Evolutionary conservation across 139 green algal species (phyloP), one percentile per base, ranked within the genome.

Genomic region (Asterochloris sp.): DNA sequence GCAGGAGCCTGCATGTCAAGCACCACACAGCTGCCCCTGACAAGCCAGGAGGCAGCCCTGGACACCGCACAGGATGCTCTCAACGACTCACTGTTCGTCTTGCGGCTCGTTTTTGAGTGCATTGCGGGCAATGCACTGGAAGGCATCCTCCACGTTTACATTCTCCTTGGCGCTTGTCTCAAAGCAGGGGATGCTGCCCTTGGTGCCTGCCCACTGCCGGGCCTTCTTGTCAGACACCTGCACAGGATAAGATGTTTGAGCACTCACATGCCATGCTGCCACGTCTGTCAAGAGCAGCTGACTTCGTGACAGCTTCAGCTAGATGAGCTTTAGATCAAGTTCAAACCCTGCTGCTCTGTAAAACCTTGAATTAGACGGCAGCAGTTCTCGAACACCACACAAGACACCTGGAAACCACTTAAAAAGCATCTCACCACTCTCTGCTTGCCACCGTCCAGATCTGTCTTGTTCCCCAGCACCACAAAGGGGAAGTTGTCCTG

Each of bases 401-500:
- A 15, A 23, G 14, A 4, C 27, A 16, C 1, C n/a, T 12, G 19
- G 28, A 12, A 74, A 61, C 12, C 6, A 79, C 16, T 13, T 11
- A 15, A 74, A 81, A 81, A 17, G 19, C 26, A 12, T 11, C 90
- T 27, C 76, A 98, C 94, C 87, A 95, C 91, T 61, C 96, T 86
- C 28, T 82, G 89, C 26, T 85, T 89, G 29, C 94, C 96, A 12
- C 82, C 91, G 61, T 98, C 96, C n/a, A 95, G 86, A 76, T 99
- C 97, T 38, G 98, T 91, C 85, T 99, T 99, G 93, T 99, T 99
- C 71, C 97, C 97, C 78, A 99, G 84, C 15, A 99, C 93, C 66
- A 99, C 95, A 90, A 99, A 99, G 10, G 97, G 97, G 79, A 99
- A 99, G 83, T 94, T 96, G 23, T 98, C 95, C 11, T 93, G 91